Evolutionary conservation across 2,329 filamentous ascomycete genomes (phyloP).

Genomic region (Tolypocladium inflatum): DNA sequence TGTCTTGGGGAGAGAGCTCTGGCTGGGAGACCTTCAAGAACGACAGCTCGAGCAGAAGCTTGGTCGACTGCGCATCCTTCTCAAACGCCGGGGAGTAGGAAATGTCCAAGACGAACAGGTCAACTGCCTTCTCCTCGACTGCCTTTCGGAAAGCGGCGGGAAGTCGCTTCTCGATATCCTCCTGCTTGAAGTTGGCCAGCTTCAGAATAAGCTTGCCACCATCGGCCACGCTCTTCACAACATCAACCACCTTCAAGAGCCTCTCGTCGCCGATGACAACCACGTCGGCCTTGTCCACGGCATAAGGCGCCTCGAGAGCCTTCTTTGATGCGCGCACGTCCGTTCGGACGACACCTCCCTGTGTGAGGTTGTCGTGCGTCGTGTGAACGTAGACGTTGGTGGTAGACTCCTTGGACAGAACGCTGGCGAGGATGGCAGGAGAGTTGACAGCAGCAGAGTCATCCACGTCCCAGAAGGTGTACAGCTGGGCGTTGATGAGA

Average conservation of each 20-base stretch:
- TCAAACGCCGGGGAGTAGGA: constrained; percentile 58
- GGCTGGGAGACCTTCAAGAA: constrained; percentile 73
- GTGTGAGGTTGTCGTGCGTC: constrained; percentile 54
- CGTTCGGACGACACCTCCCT: constrained; percentile 72
- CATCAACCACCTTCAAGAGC: constrained; percentile 68
- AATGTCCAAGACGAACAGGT: constrained; percentile 69
- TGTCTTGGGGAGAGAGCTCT: constrained; percentile 48
- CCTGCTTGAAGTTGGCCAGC: constrained; percentile 71
- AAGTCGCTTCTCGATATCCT: constrained; percentile 83
- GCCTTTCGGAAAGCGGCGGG: constrained; percentile 60
- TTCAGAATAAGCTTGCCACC: constrained; percentile 67
- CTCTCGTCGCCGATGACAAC: constrained; percentile 71
- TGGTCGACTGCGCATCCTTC: constrained; percentile 53
- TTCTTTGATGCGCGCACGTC: constrained; percentile 79
- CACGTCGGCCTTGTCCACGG: constrained; percentile 69
- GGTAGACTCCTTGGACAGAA: constrained; percentile 64
- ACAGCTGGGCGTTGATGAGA: constrained; percentile 63
- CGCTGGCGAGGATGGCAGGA: constrained; percentile 47
- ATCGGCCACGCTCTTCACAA: constrained; percentile 59
- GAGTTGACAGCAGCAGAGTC: constrained; percentile 58
- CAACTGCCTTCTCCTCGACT: constrained; percentile 58
- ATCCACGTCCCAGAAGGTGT: constrained; percentile 89
- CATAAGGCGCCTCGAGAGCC: constrained; percentile 76
- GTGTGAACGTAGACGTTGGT: constrained; percentile 53
- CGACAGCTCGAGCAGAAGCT: constrained; percentile 65